phyloP scores from a whole-genome alignment of 768 basidiomycete species.

The Hygrocybe punicea region DNA sequence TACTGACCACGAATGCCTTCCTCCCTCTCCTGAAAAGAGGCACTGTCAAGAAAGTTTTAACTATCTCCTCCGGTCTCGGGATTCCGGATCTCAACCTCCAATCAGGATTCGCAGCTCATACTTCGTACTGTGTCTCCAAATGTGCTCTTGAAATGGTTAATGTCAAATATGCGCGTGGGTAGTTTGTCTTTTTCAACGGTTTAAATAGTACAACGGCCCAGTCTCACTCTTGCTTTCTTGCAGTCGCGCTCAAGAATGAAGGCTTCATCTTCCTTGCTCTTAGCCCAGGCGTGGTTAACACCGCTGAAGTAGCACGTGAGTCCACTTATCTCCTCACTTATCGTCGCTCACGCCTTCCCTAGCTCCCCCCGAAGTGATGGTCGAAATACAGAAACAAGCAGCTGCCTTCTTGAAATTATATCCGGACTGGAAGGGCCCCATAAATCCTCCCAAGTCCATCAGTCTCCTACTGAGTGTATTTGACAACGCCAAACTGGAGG shows the following conservation, averaged over 20 bases:
- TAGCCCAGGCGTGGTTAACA: slow-evolving; percentile 39
- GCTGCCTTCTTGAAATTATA: not conserved
- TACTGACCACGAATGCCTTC: slow-evolving; percentile 37
- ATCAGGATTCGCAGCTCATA: slow-evolving; percentile 4
- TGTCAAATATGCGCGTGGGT: slow-evolving; percentile 35
- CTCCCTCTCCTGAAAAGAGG: slow-evolving; percentile 37
- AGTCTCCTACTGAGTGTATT: slow-evolving; percentile 6
- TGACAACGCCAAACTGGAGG: slow-evolving; percentile 4
- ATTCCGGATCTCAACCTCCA: slow-evolving; percentile 25
- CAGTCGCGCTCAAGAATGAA: slow-evolving; percentile 20
- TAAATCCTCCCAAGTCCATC: slow-evolving; percentile 6
- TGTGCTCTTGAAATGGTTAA: slow-evolving; percentile 36
- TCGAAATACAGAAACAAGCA: not conserved
- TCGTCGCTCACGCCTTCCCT: not conserved
- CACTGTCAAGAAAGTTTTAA: slow-evolving; percentile 35
- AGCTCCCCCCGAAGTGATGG: not conserved
- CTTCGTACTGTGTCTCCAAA: slow-evolving; percentile 37
- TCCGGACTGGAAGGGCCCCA: slow-evolving; percentile 6
- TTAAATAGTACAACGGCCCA: too few species aligned
- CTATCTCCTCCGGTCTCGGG: slow-evolving; percentile 29
- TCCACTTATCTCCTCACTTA: not conserved
- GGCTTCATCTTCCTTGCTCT: slow-evolving; percentile 37
- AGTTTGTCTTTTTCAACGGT: not conserved
- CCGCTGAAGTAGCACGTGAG: slow-evolving; percentile 8
- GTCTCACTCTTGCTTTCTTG: too few species aligned